A percentile compares a stretch with the other conserved stretches of the same genome.
Conservation (phyloP, 2,329 filamentous ascomycete genomes). For the Ascochyta rabiei region DNA sequence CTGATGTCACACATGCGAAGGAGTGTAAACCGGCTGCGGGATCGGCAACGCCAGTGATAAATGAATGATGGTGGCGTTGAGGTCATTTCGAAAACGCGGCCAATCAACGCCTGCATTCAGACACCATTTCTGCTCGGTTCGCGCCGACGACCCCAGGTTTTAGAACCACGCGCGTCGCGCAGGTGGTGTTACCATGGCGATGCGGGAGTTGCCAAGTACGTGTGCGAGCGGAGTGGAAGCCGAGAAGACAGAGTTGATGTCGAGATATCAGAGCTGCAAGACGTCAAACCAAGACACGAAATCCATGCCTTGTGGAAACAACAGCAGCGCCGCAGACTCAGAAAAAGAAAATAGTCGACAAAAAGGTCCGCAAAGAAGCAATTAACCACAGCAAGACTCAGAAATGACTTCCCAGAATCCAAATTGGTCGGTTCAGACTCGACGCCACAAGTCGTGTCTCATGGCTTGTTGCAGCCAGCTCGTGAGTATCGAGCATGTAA, state of each 20-base stretch:
- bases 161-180: constrained; percentile 26
- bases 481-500: background rate
- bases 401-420: background rate
- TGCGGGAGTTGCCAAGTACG: background rate
- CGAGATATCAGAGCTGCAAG: background rate
- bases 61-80: constrained; percentile 21
- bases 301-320: background rate
- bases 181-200: constrained; percentile 20
- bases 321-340: background rate
- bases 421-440: background rate
- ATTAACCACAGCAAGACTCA: constrained; percentile 1
- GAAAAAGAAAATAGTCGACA: background rate
- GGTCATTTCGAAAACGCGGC: constrained; percentile 23
- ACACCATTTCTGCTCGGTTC: constrained; percentile 23
- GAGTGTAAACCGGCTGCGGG: constrained; percentile 25
- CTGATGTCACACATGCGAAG: constrained; percentile 43
- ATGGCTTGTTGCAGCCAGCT: background rate
- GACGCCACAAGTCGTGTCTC: constrained; percentile 1
- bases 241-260: background rate
- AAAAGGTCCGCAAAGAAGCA: constrained; percentile 2
- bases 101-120: constrained; percentile 23
- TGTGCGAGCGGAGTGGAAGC: background rate
- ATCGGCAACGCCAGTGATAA: constrained; percentile 23
- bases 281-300: background rate
- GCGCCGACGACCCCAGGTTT: constrained; percentile 21